These are phyloP conservation scores for Erodium maritimum DNA, from an alignment of 345 rosid species.

Conservation along the genomic window DNA sequence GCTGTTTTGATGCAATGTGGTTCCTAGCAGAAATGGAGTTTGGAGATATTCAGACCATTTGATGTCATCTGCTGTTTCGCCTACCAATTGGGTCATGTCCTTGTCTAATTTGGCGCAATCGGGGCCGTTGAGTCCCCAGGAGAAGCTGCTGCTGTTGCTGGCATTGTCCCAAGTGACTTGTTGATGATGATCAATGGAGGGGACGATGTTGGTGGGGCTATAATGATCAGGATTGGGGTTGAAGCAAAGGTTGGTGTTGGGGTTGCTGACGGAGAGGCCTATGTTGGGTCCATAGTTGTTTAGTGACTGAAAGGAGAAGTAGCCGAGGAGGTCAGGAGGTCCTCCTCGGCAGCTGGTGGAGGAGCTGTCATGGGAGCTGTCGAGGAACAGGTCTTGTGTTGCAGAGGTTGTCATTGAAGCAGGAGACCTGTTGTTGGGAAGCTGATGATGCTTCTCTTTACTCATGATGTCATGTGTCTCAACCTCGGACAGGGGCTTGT, in stretches of 20 bases:
- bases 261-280: no score
- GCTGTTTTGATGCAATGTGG: slow-evolving; percentile 15
- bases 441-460: slow-evolving; percentile 10
- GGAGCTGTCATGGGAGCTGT: slow-evolving; percentile 5
- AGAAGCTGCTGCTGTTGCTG: slow-evolving; percentile 18
- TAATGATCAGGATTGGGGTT: slow-evolving; percentile 21
- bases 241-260: slow-evolving; percentile 24
- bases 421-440: background rate
- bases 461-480: no score
- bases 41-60: slow-evolving; percentile 38
- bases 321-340: slow-evolving; percentile 26
- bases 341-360: background rate
- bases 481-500: slow-evolving; percentile 39
- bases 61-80: slow-evolving; percentile 27
- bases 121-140: slow-evolving; percentile 21
- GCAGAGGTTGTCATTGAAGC: slow-evolving; percentile 6
- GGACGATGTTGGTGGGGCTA: no score
- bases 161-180: slow-evolving; percentile 21
- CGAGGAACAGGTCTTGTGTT: slow-evolving; percentile 41
- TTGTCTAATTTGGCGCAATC: no score
- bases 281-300: slow-evolving; percentile 30
- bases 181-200: background rate
- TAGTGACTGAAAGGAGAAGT: slow-evolving; percentile 39
- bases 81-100: slow-evolving; percentile 1
- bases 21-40: slow-evolving; percentile 21